Conservation (phyloP, 371 early-diverging fungal species). For the Rhizomucor miehei region DNA sequence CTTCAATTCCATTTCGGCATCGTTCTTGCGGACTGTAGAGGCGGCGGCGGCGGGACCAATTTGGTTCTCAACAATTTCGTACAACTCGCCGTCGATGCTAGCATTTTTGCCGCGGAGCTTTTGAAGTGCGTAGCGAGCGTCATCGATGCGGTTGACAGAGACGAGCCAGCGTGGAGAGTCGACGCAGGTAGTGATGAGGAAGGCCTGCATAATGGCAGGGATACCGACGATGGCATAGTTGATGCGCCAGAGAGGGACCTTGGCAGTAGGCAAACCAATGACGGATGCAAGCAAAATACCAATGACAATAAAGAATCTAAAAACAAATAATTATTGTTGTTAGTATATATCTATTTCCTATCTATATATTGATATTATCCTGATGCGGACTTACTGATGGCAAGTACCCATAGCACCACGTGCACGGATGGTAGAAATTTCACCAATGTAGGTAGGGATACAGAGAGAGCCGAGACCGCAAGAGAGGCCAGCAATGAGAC, state of each 20-base stretch:
- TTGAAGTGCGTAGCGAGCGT: slow-evolving; percentile 51
- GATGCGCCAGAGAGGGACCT: slow-evolving; percentile 67
- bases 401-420: slow-evolving; percentile 69
- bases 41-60: slow-evolving; percentile 25
- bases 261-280: slow-evolving; percentile 57
- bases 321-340: not conserved
- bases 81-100: slow-evolving; percentile 54
- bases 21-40: not conserved
- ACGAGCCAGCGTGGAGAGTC: slow-evolving; percentile 78
- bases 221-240: slow-evolving; percentile 63
- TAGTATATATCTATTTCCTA: no score
- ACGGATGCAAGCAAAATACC: slow-evolving; percentile 71
- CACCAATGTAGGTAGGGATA: slow-evolving; percentile 79
- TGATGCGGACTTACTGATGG: slow-evolving; percentile 50
- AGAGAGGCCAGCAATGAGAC: slow-evolving; percentile 37
- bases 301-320: slow-evolving; percentile 62
- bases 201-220: slow-evolving; percentile 65
- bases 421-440: slow-evolving; percentile 64
- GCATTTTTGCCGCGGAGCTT: slow-evolving; percentile 47
- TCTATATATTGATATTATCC: no score
- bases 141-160: slow-evolving; percentile 51
- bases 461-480: slow-evolving; percentile 74
- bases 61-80: slow-evolving; percentile 50
- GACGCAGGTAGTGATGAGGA: slow-evolving; percentile 65
- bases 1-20: not conserved